Evolutionary conservation across 306 rosid genomes (phyloP).

Genomic region (Cucumis cinereus): DNA sequence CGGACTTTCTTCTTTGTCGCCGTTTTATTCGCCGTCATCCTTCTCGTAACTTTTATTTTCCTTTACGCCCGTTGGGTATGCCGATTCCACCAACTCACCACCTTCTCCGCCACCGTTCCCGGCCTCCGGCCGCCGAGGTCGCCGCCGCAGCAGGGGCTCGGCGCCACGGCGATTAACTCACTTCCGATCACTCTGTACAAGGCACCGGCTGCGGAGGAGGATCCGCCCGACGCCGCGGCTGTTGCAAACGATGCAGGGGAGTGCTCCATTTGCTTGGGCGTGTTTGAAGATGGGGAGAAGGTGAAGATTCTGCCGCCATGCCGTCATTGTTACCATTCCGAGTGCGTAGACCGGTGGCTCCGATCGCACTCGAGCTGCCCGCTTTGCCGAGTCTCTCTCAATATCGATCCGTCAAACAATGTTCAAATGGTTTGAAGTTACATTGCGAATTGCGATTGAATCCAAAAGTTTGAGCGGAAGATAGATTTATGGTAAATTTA

Average conservation of each 20-base stretch:
- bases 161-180: conserved; percentile 19
- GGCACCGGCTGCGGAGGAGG: neutral
- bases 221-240: neutral
- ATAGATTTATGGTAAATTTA: neutral
- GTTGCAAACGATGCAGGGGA: conserved; percentile 13
- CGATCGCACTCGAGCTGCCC: conserved; percentile 63
- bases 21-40: conserved; percentile 40
- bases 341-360: conserved; percentile 78
- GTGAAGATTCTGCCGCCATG: conserved; percentile 69
- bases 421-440: neutral
- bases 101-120: conserved; percentile 9
- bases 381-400: conserved; percentile 62
- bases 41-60: conserved; percentile 38
- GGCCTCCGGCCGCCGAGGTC: neutral
- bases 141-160: conserved; percentile 33
- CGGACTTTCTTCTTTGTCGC: conserved; percentile 52
- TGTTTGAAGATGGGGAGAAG: conserved; percentile 55
- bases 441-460: neutral
- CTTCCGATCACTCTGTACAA: conserved; percentile 46
- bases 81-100: conserved; percentile 27
- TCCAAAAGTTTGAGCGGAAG: neutral
- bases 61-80: conserved; percentile 73
- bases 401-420: neutral
- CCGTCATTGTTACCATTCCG: conserved; percentile 56
- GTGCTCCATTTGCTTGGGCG: conserved; percentile 75